A percentile compares a stretch with the other conserved stretches of the same genome.
phyloP scores from a whole-genome alignment of 192 early-diverging fungal species.

The Backusella morwellensis region DNA sequence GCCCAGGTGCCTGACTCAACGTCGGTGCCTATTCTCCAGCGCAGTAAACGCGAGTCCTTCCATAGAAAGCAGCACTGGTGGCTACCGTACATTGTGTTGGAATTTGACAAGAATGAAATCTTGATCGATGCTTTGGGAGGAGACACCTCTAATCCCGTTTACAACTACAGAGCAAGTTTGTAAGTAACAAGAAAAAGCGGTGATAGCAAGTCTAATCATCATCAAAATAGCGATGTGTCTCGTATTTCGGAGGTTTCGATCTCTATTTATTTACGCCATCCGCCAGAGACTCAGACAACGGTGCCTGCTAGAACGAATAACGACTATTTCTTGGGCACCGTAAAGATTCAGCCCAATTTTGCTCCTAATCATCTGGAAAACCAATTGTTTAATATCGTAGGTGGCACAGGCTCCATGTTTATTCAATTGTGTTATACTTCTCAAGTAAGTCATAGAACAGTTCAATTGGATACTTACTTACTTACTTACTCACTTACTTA shows the following conservation, averaged over 20 bases:
- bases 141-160: conserved; percentile 73
- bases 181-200: conserved; percentile 32
- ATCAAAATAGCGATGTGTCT: conserved; percentile 53
- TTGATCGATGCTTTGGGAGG: conserved; percentile 78
- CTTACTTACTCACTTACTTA: neutral
- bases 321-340: conserved; percentile 54
- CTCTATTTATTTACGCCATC: conserved; percentile 57
- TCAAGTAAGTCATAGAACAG: conserved; percentile 44
- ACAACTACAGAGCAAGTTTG: conserved; percentile 78
- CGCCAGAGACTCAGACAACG: conserved; percentile 37
- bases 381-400: conserved; percentile 32
- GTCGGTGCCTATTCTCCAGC: conserved; percentile 49
- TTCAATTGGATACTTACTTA: neutral
- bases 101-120: conserved; percentile 95
- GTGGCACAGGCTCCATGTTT: conserved; percentile 69
- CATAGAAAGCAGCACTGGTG: conserved; percentile 53
- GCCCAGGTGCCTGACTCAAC: conserved; percentile 41
- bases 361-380: conserved; percentile 38
- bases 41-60: conserved; percentile 54
- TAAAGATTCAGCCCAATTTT: conserved; percentile 53
- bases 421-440: conserved; percentile 73
- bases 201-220: too few species aligned
- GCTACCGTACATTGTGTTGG: conserved; percentile 89
- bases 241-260: conserved; percentile 57
- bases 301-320: conserved; percentile 42